Evolutionary conservation across 352 stramenopile genomes (phyloP).

Genomic region (Phytophthora pinifolia): DNA sequence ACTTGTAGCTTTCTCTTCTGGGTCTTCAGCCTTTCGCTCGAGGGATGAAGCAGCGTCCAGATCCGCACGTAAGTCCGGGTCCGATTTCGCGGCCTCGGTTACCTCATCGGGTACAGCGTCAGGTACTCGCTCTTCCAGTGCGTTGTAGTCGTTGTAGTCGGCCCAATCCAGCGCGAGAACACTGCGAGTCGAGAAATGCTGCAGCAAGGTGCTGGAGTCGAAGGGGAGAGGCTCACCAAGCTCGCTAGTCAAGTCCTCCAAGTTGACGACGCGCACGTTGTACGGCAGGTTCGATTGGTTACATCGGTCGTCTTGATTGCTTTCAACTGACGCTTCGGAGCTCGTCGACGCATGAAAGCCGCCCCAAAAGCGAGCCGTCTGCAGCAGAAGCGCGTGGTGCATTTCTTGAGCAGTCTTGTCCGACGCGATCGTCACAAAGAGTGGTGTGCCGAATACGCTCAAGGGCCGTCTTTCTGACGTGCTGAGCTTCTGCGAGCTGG

Average conservation of each 20-base stretch:
- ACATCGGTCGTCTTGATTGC: constrained; percentile 2
- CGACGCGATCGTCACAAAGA: constrained; percentile 78
- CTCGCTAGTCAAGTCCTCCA: constrained; percentile 52
- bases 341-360: constrained; percentile 6
- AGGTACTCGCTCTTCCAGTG: constrained; percentile 21
- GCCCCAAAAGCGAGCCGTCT: constrained; percentile 59
- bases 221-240: constrained; percentile 42
- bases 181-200: constrained; percentile 72
- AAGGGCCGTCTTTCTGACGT: constrained; percentile 20
- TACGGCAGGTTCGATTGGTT: constrained; percentile 42
- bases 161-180: constrained; percentile 81
- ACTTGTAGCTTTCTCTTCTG: not conserved
- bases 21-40: constrained; percentile 6
- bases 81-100: constrained; percentile 26
- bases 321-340: not conserved
- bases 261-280: constrained; percentile 51
- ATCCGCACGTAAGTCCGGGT: constrained; percentile 26
- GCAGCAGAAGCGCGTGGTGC: constrained; percentile 63
- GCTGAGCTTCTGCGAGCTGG: constrained; percentile 21
- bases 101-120: constrained; percentile 40
- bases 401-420: constrained; percentile 65
- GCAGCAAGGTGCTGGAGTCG: constrained; percentile 56
- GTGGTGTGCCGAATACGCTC: constrained; percentile 61
- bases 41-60: constrained; percentile 12
- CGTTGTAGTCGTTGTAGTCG: constrained; percentile 34